Base-by-base conservation (phyloP, 352 stramenopile species). In the Phytophthora pini region DNA sequence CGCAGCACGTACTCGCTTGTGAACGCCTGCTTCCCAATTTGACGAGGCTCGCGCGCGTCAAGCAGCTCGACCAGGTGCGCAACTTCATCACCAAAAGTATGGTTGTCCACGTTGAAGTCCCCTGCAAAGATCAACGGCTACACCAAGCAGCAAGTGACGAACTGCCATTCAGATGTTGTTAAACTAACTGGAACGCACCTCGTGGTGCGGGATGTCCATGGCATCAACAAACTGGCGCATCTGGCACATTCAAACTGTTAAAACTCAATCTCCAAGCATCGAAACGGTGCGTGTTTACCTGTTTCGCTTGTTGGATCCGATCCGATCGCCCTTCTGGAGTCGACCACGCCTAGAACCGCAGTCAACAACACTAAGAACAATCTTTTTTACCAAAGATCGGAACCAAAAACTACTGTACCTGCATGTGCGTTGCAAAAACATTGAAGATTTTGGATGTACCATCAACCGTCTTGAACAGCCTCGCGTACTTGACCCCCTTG, bases 61-160 rank as follows among this genome's bases (percentile, higher is more conserved):
- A 95, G 73, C 34, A 95, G 27, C 8, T 77, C 53, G 1, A 92
- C 73, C 13, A 95, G 24, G 45, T 92, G 56, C 4, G 78, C 68
- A 29, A 95, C 87, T 77, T 95, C 87, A 12, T 77, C 65, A 3
- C 68, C 58, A 55, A 85, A 95, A 29, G 87, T 90, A 47, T 89
- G 74, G 55, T 93, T 93, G 66, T 95, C 87, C 15, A 93, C 84
- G 47, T 95, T 95, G 44, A 95, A 95, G 26, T 95, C 87, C 0
- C 84, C 87, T 1, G 84, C 87, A 65, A 95, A 90, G 22, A 95
- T 70, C 49, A 95, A 59, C 9, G 87, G 84, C 83, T 93, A 52
- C 31, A 5, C 13, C 32, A 56, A 52, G 8, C 5, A 62, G 12
- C n/a, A 64, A 58, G 24, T 39, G 24, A 45, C 7, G 9, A 26